A percentile compares a stretch with the other conserved stretches of the same genome.
These are phyloP conservation scores for Aspergillus sp. DNA, from an alignment of 2,329 filamentous ascomycete species.

Conservation along the genomic window DNA sequence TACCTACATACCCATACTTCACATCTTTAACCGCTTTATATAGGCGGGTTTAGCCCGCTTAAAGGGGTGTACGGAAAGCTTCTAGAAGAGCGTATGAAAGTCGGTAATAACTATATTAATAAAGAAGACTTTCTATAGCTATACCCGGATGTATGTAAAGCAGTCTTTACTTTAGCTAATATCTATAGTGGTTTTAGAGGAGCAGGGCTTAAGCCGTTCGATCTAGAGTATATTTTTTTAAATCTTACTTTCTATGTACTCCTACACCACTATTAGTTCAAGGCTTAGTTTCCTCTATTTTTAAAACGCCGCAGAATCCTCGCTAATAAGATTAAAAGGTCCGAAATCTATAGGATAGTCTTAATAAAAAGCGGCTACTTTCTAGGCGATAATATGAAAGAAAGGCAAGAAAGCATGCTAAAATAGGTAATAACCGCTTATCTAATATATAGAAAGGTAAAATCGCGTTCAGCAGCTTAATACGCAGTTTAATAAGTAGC, in stretches of 20 bases:
- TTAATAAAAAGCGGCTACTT: slow-evolving; percentile 3
- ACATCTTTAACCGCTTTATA: slow-evolving; percentile 6
- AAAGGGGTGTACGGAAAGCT: slow-evolving; percentile 4
- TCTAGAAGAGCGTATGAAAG: neutral
- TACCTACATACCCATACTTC: slow-evolving; percentile 1
- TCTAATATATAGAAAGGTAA: too few relatives aligned
- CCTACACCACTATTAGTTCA: slow-evolving; percentile 2
- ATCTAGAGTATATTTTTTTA: slow-evolving; percentile 2
- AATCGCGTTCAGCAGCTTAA: too few relatives aligned
- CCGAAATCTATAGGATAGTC: neutral
- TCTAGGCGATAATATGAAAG: slow-evolving; percentile 3
- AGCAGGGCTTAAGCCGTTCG: too few relatives aligned
- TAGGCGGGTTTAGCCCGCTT: slow-evolving; percentile 3
- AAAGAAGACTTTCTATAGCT: slow-evolving; percentile 5
- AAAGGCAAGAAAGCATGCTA: too few relatives aligned
- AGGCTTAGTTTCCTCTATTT: slow-evolving; percentile 6
- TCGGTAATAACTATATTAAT: slow-evolving; percentile 6
- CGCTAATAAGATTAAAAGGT: neutral
- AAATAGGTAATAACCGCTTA: too few relatives aligned
- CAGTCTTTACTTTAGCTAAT: slow-evolving; percentile 2
- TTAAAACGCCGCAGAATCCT: slow-evolving; percentile 2
- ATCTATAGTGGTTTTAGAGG: too few relatives aligned
- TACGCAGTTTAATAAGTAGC: too few relatives aligned
- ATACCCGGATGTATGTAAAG: slow-evolving; percentile 3
- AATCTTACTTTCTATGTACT: slow-evolving; percentile 4